Evolutionary conservation across 768 basidiomycete species (phyloP).

Genomic region (Rubroboletus pulcherrimus): DNA sequence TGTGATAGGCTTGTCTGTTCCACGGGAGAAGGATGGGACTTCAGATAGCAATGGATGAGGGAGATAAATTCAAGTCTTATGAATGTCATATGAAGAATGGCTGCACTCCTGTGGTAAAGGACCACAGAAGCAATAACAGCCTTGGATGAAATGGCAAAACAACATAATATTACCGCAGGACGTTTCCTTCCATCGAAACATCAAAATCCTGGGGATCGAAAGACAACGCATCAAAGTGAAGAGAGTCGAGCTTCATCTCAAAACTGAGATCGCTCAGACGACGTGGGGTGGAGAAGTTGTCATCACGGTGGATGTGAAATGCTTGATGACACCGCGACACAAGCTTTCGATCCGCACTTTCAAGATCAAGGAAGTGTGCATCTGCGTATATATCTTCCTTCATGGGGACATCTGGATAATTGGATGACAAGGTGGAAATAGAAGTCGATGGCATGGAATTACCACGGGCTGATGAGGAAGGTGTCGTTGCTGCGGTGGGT

Average conservation of each 20-base stretch:
- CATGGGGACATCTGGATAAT: constrained; percentile 16
- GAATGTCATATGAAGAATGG: constrained; percentile 1
- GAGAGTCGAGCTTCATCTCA: constrained; percentile 68
- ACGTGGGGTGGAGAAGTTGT: background rate
- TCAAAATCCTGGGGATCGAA: constrained; percentile 60
- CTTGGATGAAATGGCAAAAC: background rate
- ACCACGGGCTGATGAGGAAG: background rate
- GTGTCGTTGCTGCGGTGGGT: background rate
- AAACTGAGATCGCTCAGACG: constrained; percentile 42
- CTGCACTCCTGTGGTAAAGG: background rate
- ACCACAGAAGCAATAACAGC: background rate
- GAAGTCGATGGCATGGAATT: constrained; percentile 7
- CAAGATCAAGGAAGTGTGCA: constrained; percentile 18
- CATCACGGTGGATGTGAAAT: background rate
- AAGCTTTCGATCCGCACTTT: constrained; percentile 17
- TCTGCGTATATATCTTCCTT: constrained; percentile 17
- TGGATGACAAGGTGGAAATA: constrained; percentile 12
- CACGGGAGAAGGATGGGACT: background rate
- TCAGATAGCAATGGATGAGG: background rate
- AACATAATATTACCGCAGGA: constrained; percentile 12
- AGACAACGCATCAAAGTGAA: constrained; percentile 69
- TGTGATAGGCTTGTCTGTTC: constrained; percentile 2
- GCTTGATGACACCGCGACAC: constrained; percentile 1
- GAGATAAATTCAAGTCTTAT: constrained; percentile 7
- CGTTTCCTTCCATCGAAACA: constrained; percentile 19